These are phyloP conservation scores for Blastocladiella emersonii DNA, from an alignment of 371 early-diverging fungal genomes.

Conservation along the genomic window DNA sequence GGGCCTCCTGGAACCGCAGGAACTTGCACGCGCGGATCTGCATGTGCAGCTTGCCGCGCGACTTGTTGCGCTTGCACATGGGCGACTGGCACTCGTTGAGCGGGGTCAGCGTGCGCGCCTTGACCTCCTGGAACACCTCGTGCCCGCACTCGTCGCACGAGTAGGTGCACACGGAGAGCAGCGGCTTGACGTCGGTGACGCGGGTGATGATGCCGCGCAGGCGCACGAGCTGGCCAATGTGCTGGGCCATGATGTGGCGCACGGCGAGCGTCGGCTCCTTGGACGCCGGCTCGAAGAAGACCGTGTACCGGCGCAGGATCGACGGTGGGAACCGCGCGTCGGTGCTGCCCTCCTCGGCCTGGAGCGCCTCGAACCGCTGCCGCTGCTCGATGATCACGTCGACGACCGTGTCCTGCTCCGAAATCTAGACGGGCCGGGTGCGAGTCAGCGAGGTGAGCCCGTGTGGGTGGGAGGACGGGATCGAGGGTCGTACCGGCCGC, in stretches of 20 bases:
- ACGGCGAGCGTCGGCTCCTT: slow-evolving; percentile 50
- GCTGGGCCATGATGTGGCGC: slow-evolving; percentile 66
- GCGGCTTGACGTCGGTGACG: slow-evolving; percentile 92
- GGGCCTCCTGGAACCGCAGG: slow-evolving; percentile 87
- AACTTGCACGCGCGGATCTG: slow-evolving; percentile 94
- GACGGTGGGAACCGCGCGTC: slow-evolving; percentile 50
- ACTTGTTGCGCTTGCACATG: slow-evolving; percentile 68
- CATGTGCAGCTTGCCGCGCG: slow-evolving; percentile 78
- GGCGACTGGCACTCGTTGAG: slow-evolving; percentile 78
- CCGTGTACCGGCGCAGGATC: slow-evolving; percentile 75
- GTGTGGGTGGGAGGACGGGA: neutral
- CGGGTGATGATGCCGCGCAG: slow-evolving; percentile 94
- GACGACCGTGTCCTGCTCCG: slow-evolving; percentile 60
- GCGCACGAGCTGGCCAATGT: slow-evolving; percentile 79
- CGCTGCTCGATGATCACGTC: slow-evolving; percentile 84
- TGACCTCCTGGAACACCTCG: slow-evolving; percentile 96
- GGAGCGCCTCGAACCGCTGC: slow-evolving; percentile 44
- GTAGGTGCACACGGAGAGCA: slow-evolving; percentile 81
- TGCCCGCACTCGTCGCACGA: slow-evolving; percentile 93
- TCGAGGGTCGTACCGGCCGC: slow-evolving; percentile 12
- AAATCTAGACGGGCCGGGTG: too few species aligned
- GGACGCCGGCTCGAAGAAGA: slow-evolving; percentile 4
- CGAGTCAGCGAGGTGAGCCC: too few species aligned
- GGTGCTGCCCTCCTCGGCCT: slow-evolving; percentile 25
- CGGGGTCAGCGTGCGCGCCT: slow-evolving; percentile 63